A percentile compares a stretch with the other conserved stretches of the same genome.
Evolutionary conservation across 2,329 filamentous ascomycete genomes (phyloP).

Genomic region (Talaromyces sp.): DNA sequence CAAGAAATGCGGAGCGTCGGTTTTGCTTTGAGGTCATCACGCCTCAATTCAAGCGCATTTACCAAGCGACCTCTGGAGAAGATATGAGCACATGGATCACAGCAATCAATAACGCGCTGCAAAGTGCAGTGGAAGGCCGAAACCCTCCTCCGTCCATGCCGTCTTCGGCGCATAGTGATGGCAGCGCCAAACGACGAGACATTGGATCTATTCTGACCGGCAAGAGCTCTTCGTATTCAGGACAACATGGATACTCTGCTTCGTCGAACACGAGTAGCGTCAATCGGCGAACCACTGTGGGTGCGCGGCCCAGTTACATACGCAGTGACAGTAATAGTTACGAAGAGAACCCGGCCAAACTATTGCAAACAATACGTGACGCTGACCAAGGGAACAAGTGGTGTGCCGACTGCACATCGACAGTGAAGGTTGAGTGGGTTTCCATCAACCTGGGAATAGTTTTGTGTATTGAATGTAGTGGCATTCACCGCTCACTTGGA

Average conservation of each 20-base stretch:
- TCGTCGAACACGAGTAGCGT: conserved; percentile 50
- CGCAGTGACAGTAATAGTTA: conserved; percentile 64
- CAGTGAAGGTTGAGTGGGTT: conserved; percentile 94
- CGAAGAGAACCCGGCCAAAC: conserved; percentile 76
- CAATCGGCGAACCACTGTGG: conserved; percentile 81
- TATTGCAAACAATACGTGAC: conserved; percentile 81
- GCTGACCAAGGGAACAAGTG: conserved; percentile 87
- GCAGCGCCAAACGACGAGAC: conserved; percentile 65
- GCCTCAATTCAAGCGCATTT: conserved; percentile 89
- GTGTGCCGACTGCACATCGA: conserved; percentile 91
- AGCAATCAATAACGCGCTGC: conserved; percentile 93
- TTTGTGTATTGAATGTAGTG: conserved; percentile 95
- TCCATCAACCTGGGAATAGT: conserved; percentile 97
- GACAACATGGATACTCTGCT: conserved; percentile 44
- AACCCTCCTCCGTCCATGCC: conserved; percentile 45
- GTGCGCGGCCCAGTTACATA: conserved; percentile 69
- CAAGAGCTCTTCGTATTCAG: conserved; percentile 65
- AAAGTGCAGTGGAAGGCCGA: conserved; percentile 87
- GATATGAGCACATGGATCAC: conserved; percentile 97
- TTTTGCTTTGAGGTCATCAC: conserved; percentile 99
- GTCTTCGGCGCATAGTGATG: conserved; percentile 38
- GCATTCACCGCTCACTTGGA: conserved; percentile 90
- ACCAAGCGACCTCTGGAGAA: conserved; percentile 95
- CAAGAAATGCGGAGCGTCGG: conserved; percentile 84
- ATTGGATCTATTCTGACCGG: conserved; percentile 91